Base-by-base conservation (phyloP, 805 yeast genomes). In the Kodamaea nitidulidarum region DNA sequence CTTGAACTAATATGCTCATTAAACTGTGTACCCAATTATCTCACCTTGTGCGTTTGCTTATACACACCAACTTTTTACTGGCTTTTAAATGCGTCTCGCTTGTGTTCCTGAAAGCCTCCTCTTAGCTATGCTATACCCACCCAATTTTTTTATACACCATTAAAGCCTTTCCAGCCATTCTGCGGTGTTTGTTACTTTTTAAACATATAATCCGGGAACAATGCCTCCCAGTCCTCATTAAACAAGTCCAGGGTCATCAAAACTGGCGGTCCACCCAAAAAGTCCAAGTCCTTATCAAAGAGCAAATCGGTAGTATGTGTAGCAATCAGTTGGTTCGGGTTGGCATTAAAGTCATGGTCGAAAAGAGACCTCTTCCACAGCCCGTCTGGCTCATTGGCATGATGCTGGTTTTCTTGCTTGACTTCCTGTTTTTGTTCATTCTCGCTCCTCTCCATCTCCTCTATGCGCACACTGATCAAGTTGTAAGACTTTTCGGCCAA, bases 211-310 rank as follows among this genome's bases (percentile, higher is more conserved):
- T 70, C 76, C 1, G 76, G 76, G 47, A 73, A 72, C 40, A 73
- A 58, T 0, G 71, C 60, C 41, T 70, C 76, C 78, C 76, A 73
- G 44, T 70, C 75, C 45, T 68, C 71, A 39, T 65, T 61, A 42
- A 67, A 63, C 50, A 70, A 58, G 40, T 69, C 75, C 2, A 76
- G 67, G 2, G 75, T 71, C 76, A 73, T 71, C 39, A 72, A 64
- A 12, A 73, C 67, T 4, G 77, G 77, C 0, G 77, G 78, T 2
- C 78, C 77, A 3, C 78, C 77, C 45, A 73, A 66, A 45, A 67
- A 68, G 35, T 62, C 74, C 20, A 62, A 50, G 43, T 44, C 52
- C 35, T 56, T 55, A 32, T 56, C 61, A 29, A 49, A 49, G 15
- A 58, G 38, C 8, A 54, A 28, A 14, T 54, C 55, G 11, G 55